Base-by-base conservation (phyloP, 139 green algal genomes). In the Picochlorum sp. region DNA sequence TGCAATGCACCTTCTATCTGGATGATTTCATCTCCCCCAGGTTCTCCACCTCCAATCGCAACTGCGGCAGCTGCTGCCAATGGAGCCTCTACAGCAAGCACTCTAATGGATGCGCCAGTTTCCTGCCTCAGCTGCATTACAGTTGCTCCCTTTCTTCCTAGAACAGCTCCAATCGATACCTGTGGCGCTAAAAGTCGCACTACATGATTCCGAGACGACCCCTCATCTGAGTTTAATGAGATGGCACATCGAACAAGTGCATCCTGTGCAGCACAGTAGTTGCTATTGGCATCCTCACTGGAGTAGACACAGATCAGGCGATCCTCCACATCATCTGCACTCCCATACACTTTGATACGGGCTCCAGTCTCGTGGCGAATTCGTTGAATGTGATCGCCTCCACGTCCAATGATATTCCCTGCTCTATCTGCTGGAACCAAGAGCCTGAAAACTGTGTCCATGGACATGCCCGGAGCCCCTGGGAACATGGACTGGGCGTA, bases 211-310 rank as follows among this genome's bases (percentile, higher is more conserved):
- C 23, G 37, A 1, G 31, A 44, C 0, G 59, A 18, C 3, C 45
- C 7, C 9, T 73, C 71, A n/a, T 66, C 37, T 38, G 21, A 56
- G 15, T 24, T 66, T 20, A 77, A 54, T 30, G 65, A 63, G 4
- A 77, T 60, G 23, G 66, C 61, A 66, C 61, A 73, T 61, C 72
- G 60, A 10, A 77, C 50, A 1, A 78, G 72, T 4, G 72, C 72
- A 50, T 78, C 72, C 56, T 78, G 72, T 4, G 72, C 72, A 2
- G 68, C 72, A 55, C 72, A 78, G 62, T 78, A 77, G 1, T 60
- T 45, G 26, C 31, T 47, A 21, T 49, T 31, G 1, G 69, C 68
- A 18, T 77, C 72, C 51, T 78, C 72, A n/a, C 16, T 72, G 13
- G 52, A 68, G 15, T 41, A 68, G 7, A 77, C n/a, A n/a, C 44